Evolutionary conservation across 2,329 filamentous ascomycete genomes (phyloP).

Genomic region (Sporothrix brunneoviolacea): DNA sequence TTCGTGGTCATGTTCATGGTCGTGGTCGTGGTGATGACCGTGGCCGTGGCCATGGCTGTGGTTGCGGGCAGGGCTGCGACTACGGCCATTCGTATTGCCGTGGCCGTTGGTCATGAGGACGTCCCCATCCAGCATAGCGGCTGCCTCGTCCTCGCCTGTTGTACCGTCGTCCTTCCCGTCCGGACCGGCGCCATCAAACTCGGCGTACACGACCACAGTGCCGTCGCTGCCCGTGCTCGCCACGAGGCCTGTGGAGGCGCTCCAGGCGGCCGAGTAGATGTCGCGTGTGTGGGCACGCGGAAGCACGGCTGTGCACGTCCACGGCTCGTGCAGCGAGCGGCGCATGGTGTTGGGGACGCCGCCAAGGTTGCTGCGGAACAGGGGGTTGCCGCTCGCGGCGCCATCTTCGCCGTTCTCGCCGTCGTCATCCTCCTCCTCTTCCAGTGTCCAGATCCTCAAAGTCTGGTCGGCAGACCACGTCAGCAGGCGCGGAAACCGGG

Average conservation of each 20-base stretch:
- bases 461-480: constrained; percentile 82
- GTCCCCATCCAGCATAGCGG: constrained; percentile 15
- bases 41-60: constrained; percentile 19
- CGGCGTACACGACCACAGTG: constrained; percentile 69
- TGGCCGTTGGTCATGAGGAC: constrained; percentile 10
- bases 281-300: constrained; percentile 71
- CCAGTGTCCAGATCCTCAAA: constrained; percentile 71
- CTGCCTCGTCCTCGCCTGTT: constrained; percentile 13
- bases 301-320: constrained; percentile 70
- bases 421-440: constrained; percentile 35
- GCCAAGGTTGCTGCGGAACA: constrained; percentile 38
- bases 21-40: constrained; percentile 10
- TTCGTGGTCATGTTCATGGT: constrained; percentile 27
- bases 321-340: constrained; percentile 69
- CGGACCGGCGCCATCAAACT: constrained; percentile 29
- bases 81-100: background rate
- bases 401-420: constrained; percentile 13
- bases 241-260: constrained; percentile 64
- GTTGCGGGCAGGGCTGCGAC: background rate
- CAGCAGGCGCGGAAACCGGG: constrained; percentile 55
- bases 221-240: constrained; percentile 90
- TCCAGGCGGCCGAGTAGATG: constrained; percentile 83
- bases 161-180: background rate
- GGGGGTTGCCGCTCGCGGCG: constrained; percentile 20
- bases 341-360: constrained; percentile 88